phyloP scores from a whole-genome alignment of 768 basidiomycete genomes.

The Atractiella rhizophila region DNA sequence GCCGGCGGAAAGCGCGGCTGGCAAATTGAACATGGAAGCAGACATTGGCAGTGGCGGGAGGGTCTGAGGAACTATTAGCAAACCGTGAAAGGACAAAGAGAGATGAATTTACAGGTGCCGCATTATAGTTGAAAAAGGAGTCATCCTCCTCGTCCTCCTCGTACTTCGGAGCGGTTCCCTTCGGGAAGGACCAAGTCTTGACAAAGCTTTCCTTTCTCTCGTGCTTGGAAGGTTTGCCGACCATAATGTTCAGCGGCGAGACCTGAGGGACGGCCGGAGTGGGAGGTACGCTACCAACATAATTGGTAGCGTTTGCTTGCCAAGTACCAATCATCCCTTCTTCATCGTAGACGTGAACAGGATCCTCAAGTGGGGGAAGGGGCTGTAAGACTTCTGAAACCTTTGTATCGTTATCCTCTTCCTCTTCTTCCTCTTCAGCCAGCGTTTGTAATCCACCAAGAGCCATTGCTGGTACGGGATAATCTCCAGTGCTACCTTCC shows the following conservation, averaged over 20 bases:
- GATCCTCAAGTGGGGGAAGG: no score
- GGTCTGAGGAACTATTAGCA: neutral
- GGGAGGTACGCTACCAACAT: conserved; percentile 3
- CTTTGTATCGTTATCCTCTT: conserved; percentile 4
- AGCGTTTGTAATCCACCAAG: conserved; percentile 9
- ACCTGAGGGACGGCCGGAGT: conserved; percentile 2
- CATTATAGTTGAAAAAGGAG: neutral
- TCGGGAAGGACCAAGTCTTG: conserved; percentile 7
- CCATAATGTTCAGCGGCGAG: conserved; percentile 4
- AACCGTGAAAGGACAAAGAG: neutral
- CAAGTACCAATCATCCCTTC: neutral
- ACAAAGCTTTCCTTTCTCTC: conserved; percentile 7
- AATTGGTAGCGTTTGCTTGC: neutral
- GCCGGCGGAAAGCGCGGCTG: conserved; percentile 5
- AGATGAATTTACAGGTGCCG: conserved; percentile 1
- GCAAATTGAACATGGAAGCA: conserved; percentile 1
- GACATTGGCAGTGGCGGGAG: conserved; percentile 7
- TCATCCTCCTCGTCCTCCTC: conserved; percentile 3
- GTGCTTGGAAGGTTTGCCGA: conserved; percentile 4
- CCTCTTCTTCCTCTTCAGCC: conserved; percentile 11
- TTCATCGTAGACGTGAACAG: conserved; percentile 6
- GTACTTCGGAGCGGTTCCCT: neutral
- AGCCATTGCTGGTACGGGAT: no score
- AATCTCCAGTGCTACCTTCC: neutral
- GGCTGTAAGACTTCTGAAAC: no score